A percentile compares a stretch with the other conserved stretches of the same genome.
phyloP scores from a whole-genome alignment of 1,284 basidiomycete species.

The Apiotrichum sp. region DNA sequence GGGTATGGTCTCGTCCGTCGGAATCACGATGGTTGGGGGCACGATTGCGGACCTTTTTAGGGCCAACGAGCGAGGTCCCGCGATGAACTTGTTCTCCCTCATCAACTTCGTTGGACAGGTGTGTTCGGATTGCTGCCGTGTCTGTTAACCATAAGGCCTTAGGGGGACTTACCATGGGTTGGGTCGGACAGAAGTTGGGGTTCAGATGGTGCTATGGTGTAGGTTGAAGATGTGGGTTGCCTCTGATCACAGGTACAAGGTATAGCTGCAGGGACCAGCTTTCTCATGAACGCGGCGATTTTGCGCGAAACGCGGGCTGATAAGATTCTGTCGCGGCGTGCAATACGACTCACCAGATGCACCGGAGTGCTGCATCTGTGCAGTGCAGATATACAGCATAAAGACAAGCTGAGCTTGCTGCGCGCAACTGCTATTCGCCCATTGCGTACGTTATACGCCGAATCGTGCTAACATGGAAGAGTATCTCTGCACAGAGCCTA shows the following conservation, averaged over 20 bases:
- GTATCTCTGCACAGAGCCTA: constrained; percentile 48
- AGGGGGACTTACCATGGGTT: constrained; percentile 19
- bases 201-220: constrained; percentile 41
- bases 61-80: constrained; percentile 41
- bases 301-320: constrained; percentile 48
- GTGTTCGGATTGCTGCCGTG: no score
- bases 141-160: neutral
- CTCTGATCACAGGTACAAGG: constrained; percentile 19
- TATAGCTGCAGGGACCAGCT: constrained; percentile 27
- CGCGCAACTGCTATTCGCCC: constrained; percentile 39
- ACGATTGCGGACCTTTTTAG: constrained; percentile 44
- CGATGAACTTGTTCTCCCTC: constrained; percentile 47
- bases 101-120: constrained; percentile 43
- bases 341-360: constrained; percentile 40
- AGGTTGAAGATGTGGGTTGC: neutral
- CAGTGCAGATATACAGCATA: constrained; percentile 33
- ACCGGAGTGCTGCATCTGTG: constrained; percentile 44
- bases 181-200: constrained; percentile 26
- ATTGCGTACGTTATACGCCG: constrained; percentile 13
- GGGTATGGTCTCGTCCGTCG: constrained; percentile 33
- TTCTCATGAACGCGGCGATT: constrained; percentile 34
- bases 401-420: constrained; percentile 34
- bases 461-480: constrained; percentile 15
- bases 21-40: constrained; percentile 42
- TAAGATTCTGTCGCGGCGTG: constrained; percentile 47